Conservation (phyloP, 129 eudicot species). For the Pittosporum tobira region DNA sequence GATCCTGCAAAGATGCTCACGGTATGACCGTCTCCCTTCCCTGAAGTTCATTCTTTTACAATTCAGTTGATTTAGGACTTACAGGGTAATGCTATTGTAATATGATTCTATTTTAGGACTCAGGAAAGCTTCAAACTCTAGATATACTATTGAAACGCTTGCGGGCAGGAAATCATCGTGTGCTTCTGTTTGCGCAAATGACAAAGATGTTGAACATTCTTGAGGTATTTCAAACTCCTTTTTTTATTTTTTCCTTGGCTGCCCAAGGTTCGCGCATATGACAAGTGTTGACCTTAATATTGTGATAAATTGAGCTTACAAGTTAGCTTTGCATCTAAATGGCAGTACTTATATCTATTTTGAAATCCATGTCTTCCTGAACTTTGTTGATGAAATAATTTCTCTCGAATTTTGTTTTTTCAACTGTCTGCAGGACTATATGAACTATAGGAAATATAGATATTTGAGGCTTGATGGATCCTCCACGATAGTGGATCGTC, state of each 20-base stretch:
- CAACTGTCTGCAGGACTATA: conserved; percentile 61
- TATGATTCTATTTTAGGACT: conserved; percentile 56
- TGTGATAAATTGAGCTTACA: no score
- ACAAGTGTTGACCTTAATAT: neutral
- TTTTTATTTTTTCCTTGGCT: neutral
- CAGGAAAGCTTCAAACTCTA: conserved; percentile 96
- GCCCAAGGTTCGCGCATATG: conserved; percentile 1
- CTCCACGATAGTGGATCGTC: conserved; percentile 86
- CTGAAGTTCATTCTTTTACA: neutral
- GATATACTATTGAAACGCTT: conserved; percentile 89
- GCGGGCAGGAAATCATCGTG: conserved; percentile 91
- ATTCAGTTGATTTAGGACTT: neutral
- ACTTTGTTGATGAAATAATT: no score
- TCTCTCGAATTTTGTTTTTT: no score
- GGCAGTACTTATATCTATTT: neutral
- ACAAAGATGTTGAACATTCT: conserved; percentile 93
- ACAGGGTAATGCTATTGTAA: conserved; percentile 6
- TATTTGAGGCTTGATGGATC: conserved; percentile 97
- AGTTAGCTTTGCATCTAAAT: no score
- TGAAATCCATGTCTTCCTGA: no score
- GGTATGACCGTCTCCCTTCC: conserved; percentile 33
- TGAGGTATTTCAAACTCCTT: conserved; percentile 46
- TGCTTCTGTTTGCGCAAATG: conserved; percentile 97
- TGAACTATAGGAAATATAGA: conserved; percentile 89
- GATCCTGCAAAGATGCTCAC: conserved; percentile 94